Evolutionary conservation across 2,329 filamentous ascomycete genomes (phyloP).

Genomic region (Aspergillus sp.): DNA sequence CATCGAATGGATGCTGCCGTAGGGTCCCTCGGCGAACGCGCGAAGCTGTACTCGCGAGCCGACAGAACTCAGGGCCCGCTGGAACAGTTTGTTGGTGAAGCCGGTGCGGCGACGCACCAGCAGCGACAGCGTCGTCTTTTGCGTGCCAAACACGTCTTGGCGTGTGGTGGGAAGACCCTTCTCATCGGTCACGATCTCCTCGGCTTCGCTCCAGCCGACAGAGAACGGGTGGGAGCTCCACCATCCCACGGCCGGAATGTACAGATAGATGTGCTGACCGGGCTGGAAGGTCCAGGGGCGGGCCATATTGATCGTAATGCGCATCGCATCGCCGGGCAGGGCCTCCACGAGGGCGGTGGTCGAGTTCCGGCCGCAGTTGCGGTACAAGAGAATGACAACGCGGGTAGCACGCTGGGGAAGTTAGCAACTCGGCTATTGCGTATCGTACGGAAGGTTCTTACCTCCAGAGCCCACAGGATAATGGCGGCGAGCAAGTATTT

Average conservation of each 20-base stretch:
- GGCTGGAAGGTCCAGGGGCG: conserved; percentile 65
- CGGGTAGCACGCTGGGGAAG: conserved; percentile 54
- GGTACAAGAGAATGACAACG: conserved; percentile 62
- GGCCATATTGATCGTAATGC: conserved; percentile 69
- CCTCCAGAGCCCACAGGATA: conserved; percentile 73
- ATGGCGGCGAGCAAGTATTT: conserved; percentile 74
- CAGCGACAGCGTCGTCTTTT: conserved; percentile 68
- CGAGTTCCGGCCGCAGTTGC: conserved; percentile 59
- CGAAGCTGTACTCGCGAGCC: conserved; percentile 59
- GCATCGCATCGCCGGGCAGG: conserved; percentile 67
- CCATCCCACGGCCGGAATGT: conserved; percentile 63
- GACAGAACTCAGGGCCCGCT: conserved; percentile 60
- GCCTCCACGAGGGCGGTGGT: conserved; percentile 67
- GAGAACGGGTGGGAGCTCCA: conserved; percentile 80
- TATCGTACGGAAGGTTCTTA: too few relatives aligned
- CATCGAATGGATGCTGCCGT: conserved; percentile 77
- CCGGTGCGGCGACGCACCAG: conserved; percentile 85
- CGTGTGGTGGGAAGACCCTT: conserved; percentile 46
- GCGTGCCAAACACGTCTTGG: conserved; percentile 51
- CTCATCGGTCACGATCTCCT: conserved; percentile 43
- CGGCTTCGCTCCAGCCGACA: conserved; percentile 69
- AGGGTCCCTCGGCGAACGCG: conserved; percentile 86
- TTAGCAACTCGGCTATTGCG: too few relatives aligned
- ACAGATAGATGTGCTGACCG: conserved; percentile 73
- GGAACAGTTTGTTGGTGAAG: conserved; percentile 79